Evolutionary conservation across 768 basidiomycete genomes (phyloP).

Genomic region (Mycena sanguinolenta): DNA sequence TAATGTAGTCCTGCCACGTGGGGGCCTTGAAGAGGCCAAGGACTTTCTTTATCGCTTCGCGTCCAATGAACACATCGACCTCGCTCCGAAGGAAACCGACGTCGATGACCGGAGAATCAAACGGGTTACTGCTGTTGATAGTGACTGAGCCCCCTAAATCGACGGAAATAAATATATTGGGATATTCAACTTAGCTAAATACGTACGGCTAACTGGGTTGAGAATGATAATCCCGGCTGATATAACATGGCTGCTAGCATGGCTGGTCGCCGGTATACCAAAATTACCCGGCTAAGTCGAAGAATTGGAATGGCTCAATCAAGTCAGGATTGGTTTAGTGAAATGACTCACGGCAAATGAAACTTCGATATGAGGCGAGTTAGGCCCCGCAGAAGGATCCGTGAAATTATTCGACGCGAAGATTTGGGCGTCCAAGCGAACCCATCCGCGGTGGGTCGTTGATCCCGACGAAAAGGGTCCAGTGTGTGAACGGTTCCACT

Average conservation of each 20-base stretch:
- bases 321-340: background rate
- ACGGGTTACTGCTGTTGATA: slow-evolving; percentile 44
- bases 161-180: background rate
- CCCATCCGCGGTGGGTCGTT: slow-evolving; percentile 35
- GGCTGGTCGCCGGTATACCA: background rate
- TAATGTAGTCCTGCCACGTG: background rate
- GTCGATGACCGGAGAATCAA: slow-evolving; percentile 44
- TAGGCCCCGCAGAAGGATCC: slow-evolving; percentile 42
- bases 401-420: slow-evolving; percentile 15
- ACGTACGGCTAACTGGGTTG: slow-evolving; percentile 25
- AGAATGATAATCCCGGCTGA: background rate
- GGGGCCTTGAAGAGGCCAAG: slow-evolving; percentile 40
- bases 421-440: slow-evolving; percentile 30
- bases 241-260: background rate
- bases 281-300: background rate
- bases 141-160: slow-evolving; percentile 41
- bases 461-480: slow-evolving; percentile 41
- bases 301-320: too few species aligned
- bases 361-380: slow-evolving; percentile 42
- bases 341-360: slow-evolving; percentile 2
- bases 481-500: slow-evolving; percentile 42
- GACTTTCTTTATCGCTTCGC: slow-evolving; percentile 41
- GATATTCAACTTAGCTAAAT: background rate
- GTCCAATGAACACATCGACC: slow-evolving; percentile 38
- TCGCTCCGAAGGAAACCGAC: slow-evolving; percentile 34